A percentile compares a stretch with the other conserved stretches of the same genome.
Evolutionary conservation across 257 asterid species (phyloP).

Genomic region (Solanum arcanum): DNA sequence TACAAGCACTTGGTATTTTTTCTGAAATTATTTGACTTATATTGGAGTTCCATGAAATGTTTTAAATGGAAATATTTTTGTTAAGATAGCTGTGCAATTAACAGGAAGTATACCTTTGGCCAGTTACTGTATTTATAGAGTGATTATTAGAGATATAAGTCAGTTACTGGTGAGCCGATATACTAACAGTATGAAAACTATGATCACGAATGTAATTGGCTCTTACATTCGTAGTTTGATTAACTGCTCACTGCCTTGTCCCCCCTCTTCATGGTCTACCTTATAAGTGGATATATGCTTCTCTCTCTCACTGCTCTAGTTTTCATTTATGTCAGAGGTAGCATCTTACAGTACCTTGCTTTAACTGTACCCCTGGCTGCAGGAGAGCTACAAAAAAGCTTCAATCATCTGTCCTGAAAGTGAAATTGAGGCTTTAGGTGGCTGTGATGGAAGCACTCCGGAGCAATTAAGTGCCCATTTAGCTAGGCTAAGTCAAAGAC

Average conservation of each 20-base stretch:
- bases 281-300: not conserved
- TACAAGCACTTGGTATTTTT: not conserved
- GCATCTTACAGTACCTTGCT: not conserved
- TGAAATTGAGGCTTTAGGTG: conserved; percentile 67
- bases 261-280: not conserved
- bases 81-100: not conserved
- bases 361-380: conserved; percentile 11
- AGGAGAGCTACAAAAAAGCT: conserved; percentile 68
- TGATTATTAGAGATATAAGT: not conserved
- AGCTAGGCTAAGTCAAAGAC: conserved; percentile 43
- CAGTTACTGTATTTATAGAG: not conserved
- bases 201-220: not conserved
- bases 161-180: not conserved
- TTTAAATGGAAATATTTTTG: not conserved
- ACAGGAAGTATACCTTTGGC: not conserved
- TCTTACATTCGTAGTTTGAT: not conserved
- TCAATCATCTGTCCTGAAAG: conserved; percentile 67
- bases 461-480: conserved; percentile 65
- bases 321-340: not conserved
- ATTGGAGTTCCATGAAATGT: not conserved
- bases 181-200: not conserved
- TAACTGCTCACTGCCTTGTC: not conserved
- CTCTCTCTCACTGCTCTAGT: not conserved
- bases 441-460: conserved; percentile 48
- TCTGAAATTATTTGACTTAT: not conserved